phyloP scores from a whole-genome alignment of 2,329 filamentous ascomycete species.

The Fragosphaeria purpurea region DNA sequence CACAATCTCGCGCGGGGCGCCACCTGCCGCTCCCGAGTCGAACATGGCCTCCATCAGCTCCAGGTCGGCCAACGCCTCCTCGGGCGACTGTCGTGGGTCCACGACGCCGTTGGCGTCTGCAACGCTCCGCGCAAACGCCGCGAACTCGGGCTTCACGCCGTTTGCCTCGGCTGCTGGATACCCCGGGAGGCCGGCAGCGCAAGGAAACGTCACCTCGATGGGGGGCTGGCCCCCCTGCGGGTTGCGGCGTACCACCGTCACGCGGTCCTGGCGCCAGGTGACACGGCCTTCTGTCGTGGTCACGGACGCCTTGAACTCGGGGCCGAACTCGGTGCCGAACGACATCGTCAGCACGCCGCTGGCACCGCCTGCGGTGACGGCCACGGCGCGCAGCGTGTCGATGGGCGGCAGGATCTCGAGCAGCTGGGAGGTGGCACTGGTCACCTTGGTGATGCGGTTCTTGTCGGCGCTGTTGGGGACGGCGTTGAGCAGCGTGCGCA shows the following conservation, averaged over 20 bases:
- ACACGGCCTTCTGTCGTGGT: conserved; percentile 20
- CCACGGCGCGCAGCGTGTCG: conserved; percentile 54
- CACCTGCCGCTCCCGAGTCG: conserved; percentile 14
- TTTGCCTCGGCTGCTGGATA: conserved; percentile 8
- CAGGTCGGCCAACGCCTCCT: conserved; percentile 22
- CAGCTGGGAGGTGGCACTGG: conserved; percentile 45
- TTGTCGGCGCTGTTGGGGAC: conserved; percentile 19
- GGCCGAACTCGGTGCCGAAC: conserved; percentile 23
- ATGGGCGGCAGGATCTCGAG: conserved; percentile 51
- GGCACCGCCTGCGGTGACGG: conserved; percentile 17
- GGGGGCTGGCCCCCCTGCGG: background rate
- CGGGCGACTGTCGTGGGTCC: conserved; percentile 17
- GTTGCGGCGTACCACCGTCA: conserved; percentile 13
- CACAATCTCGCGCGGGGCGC: too few species aligned
- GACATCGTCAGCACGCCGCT: conserved; percentile 18
- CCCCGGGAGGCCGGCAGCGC: conserved; percentile 11
- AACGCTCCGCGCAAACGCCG: conserved; percentile 19
- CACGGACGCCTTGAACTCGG: conserved; percentile 16
- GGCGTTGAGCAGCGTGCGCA: conserved; percentile 46
- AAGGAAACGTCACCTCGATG: conserved; percentile 8
- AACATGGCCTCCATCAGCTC: conserved; percentile 21
- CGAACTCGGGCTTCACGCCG: conserved; percentile 21
- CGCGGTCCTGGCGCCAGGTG: conserved; percentile 14
- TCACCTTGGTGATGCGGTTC: conserved; percentile 35
- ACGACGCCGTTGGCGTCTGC: conserved; percentile 10